These are phyloP conservation scores for Agaricus subrufescens DNA, from an alignment of 768 basidiomycete genomes.

Conservation along the genomic window DNA sequence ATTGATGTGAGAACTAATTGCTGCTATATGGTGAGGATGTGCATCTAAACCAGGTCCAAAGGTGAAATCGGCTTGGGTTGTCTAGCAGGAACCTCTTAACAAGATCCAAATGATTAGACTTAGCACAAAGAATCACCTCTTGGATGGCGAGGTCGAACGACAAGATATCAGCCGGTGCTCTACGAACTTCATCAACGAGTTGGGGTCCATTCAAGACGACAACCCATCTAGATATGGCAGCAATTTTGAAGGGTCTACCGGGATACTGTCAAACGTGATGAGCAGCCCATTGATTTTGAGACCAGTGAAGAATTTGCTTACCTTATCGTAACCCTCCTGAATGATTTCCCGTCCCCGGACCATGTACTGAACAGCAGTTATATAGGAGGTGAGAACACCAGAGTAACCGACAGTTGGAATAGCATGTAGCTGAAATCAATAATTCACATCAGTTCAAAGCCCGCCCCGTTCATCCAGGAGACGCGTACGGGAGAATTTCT, in stretches of 20 bases:
- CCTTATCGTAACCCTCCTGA: slow-evolving; percentile 16
- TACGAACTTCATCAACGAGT: slow-evolving; percentile 35
- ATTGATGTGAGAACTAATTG: slow-evolving; percentile 13
- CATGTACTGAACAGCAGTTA: slow-evolving; percentile 10
- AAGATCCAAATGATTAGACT: slow-evolving; percentile 15
- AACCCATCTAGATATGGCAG: slow-evolving; percentile 28
- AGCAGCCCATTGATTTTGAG: neutral
- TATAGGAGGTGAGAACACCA: slow-evolving; percentile 9
- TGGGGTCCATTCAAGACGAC: slow-evolving; percentile 28
- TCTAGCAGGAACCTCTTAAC: slow-evolving; percentile 10
- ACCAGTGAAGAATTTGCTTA: neutral
- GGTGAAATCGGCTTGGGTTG: slow-evolving; percentile 4
- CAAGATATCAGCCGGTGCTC: slow-evolving; percentile 30
- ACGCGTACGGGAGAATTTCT: neutral
- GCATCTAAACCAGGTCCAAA: slow-evolving; percentile 3
- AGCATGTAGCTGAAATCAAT: slow-evolving; percentile 5
- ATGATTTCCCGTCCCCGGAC: slow-evolving; percentile 10
- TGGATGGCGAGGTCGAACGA: slow-evolving; percentile 24
- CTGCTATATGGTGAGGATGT: slow-evolving; percentile 5
- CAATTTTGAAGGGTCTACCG: slow-evolving; percentile 22
- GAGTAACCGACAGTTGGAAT: slow-evolving; percentile 14
- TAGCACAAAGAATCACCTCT: slow-evolving; percentile 27
- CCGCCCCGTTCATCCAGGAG: neutral
- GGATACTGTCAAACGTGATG: slow-evolving; percentile 12
- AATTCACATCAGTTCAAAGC: neutral